Conservation (phyloP, 345 rosid species). For the Balakata baccata region DNA sequence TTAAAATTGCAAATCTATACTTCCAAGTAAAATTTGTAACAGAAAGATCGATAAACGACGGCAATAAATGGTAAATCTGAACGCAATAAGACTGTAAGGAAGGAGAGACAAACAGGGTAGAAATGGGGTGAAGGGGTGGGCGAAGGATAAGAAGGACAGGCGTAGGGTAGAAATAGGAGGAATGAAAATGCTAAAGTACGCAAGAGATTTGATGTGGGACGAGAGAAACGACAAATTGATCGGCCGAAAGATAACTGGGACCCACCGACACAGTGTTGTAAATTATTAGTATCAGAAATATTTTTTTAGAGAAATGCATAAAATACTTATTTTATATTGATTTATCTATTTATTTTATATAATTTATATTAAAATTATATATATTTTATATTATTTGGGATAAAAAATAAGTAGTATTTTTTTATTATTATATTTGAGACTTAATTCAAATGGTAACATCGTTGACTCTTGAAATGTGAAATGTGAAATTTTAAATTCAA, state of each 20-base stretch:
- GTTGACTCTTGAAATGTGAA: no score
- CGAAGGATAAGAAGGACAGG: constrained; percentile 16
- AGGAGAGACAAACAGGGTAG: constrained; percentile 13
- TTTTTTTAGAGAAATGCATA: no score
- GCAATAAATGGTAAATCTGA: constrained; percentile 29
- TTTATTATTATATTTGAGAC: no score
- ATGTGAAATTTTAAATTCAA: no score
- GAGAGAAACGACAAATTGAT: constrained; percentile 36
- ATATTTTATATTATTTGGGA: no score
- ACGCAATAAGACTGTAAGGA: constrained; percentile 23
- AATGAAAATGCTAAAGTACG: constrained; percentile 11
- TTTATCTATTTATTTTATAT: no score
- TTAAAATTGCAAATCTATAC: background rate
- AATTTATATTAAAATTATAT: no score
- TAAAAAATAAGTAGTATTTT: no score
- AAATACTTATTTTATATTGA: no score
- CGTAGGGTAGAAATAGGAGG: background rate
- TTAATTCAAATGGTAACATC: no score
- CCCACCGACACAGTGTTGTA: constrained; percentile 16
- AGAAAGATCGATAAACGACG: background rate
- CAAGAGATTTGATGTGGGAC: constrained; percentile 7
- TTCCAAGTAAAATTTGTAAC: background rate
- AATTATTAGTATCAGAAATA: constrained; percentile 12
- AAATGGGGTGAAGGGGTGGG: constrained; percentile 13
- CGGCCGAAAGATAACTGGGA: constrained; percentile 47